These are phyloP conservation scores for Saturnispora galanensis DNA, from an alignment of 805 yeast species.

Conservation along the genomic window DNA sequence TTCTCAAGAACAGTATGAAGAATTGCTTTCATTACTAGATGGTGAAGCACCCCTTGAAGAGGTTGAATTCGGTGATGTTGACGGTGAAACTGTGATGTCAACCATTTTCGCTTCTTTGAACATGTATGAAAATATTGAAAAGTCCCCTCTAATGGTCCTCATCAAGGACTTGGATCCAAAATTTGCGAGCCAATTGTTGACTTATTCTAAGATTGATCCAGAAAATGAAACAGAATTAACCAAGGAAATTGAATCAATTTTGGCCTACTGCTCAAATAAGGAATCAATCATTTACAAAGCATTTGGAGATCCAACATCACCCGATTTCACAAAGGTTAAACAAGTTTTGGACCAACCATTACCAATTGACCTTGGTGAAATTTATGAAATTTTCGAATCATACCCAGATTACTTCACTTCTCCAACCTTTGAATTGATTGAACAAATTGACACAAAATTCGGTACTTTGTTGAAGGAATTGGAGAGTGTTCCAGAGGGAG, in stretches of 20 bases:
- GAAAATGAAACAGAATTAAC: constrained; percentile 16
- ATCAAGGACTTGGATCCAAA: constrained; percentile 19
- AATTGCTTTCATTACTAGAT: constrained; percentile 7
- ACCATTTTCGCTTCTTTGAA: constrained; percentile 19
- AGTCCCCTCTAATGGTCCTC: constrained; percentile 17
- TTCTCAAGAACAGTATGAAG: constrained; percentile 7
- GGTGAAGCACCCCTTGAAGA: not conserved
- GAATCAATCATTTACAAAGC: constrained; percentile 17
- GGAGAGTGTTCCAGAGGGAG: constrained; percentile 19
- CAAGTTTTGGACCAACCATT: constrained; percentile 17
- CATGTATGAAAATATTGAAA: constrained; percentile 15
- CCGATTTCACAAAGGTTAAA: constrained; percentile 15
- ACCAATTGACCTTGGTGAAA: constrained; percentile 20
- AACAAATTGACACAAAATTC: constrained; percentile 19
- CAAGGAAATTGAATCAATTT: constrained; percentile 13
- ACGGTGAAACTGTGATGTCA: constrained; percentile 12
- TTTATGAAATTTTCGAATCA: constrained; percentile 20
- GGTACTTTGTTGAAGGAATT: constrained; percentile 15
- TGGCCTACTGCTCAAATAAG: constrained; percentile 15
- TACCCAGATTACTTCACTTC: constrained; percentile 18
- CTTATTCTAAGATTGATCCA: constrained; percentile 16
- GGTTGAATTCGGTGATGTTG: constrained; percentile 5
- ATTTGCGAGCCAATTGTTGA: constrained; percentile 17
- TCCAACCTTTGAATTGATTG: constrained; percentile 12
- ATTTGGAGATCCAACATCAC: constrained; percentile 17